Evolutionary conservation across 2,329 filamentous ascomycete genomes (phyloP).

Genomic region (Capronia americana): DNA sequence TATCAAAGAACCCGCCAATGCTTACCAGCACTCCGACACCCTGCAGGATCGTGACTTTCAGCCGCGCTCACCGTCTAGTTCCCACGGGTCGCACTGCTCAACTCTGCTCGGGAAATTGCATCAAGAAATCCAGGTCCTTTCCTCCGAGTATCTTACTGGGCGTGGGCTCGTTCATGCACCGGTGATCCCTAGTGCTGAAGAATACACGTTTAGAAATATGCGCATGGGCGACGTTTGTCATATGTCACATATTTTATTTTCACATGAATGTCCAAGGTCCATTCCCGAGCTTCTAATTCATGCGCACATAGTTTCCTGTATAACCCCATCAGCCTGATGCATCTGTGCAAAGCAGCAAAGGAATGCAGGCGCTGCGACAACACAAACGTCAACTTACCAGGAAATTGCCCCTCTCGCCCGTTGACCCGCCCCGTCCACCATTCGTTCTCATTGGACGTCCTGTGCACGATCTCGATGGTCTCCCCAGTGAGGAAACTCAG

Average conservation of each 20-base stretch:
- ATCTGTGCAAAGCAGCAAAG: not conserved
- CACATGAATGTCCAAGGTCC: not conserved
- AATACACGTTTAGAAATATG: not conserved
- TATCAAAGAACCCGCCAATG: not conserved
- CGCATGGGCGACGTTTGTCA: not conserved
- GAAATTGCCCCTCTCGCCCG: conserved; percentile 88
- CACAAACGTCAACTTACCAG: conserved; percentile 66
- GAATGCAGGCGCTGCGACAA: not conserved
- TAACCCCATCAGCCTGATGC: not conserved
- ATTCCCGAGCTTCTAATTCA: conserved; percentile 42
- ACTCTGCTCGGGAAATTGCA: not conserved
- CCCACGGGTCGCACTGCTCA: not conserved
- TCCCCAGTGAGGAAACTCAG: conserved; percentile 89
- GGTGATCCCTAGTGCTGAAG: not conserved
- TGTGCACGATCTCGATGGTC: conserved; percentile 81
- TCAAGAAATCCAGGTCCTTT: not conserved
- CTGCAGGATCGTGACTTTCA: not conserved
- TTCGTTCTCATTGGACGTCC: conserved; percentile 91
- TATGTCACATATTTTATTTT: not conserved
- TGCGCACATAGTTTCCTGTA: conserved; percentile 51
- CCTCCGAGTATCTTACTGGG: not conserved
- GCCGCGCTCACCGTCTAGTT: not conserved
- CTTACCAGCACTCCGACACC: not conserved
- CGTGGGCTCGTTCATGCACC: not conserved
- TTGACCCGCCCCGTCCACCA: conserved; percentile 91